A percentile compares a stretch with the other conserved stretches of the same genome.
phyloP scores from a whole-genome alignment of 345 rosid species.

The Eucalyptus marginata region DNA sequence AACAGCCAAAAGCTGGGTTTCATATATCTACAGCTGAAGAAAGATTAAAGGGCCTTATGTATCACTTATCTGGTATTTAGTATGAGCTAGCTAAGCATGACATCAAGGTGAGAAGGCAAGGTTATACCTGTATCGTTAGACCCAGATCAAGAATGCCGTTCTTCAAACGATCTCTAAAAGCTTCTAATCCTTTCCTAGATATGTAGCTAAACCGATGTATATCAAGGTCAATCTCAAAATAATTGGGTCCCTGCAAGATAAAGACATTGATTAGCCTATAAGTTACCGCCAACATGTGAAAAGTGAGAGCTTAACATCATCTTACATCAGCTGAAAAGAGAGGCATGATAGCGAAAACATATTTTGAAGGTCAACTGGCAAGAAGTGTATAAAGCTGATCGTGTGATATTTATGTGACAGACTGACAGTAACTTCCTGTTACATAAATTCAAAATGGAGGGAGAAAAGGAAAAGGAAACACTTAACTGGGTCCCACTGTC shows the following conservation, averaged over 20 bases:
- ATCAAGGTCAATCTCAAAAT: slow-evolving; percentile 77
- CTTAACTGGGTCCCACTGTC: not conserved
- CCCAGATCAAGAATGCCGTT: slow-evolving; percentile 57
- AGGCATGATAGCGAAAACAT: not conserved
- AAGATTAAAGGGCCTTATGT: not conserved
- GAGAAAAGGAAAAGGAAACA: not conserved
- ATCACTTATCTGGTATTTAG: not conserved
- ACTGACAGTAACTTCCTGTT: not conserved
- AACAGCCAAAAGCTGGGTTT: not conserved
- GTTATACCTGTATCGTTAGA: slow-evolving; percentile 68
- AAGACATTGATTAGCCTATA: not conserved
- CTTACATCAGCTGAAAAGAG: not conserved
- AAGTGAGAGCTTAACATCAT: not conserved
- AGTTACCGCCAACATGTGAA: not conserved
- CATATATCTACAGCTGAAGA: not conserved
- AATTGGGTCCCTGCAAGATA: slow-evolving; percentile 53
- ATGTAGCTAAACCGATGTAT: slow-evolving; percentile 84
- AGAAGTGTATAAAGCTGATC: not conserved
- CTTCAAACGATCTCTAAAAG: slow-evolving; percentile 57
- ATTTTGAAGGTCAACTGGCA: not conserved
- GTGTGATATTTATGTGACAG: not conserved
- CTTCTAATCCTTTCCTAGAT: slow-evolving; percentile 82
- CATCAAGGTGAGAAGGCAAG: not conserved
- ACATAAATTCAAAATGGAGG: not conserved
- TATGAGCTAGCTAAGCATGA: not conserved